These are phyloP conservation scores for Cairneyella variabilis DNA, from an alignment of 495 filamentous ascomycete genomes.

Conservation along the genomic window DNA sequence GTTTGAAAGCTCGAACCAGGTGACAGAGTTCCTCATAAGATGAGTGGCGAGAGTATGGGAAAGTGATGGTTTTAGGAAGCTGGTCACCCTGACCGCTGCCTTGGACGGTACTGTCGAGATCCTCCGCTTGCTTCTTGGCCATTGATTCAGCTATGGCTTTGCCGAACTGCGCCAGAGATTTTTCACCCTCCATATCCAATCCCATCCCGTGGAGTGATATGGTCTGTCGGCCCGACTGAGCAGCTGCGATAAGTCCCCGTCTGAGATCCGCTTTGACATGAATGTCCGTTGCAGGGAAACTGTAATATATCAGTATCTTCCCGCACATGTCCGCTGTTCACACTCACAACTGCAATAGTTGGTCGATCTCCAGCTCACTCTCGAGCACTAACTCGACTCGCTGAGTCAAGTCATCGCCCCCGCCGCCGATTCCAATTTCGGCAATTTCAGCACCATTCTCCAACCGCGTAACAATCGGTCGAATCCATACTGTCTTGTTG, in stretches of 20 bases:
- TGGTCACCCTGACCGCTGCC: background rate
- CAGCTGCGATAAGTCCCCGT: too few relatives aligned
- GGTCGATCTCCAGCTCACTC: too few relatives aligned
- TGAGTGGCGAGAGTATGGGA: slow-evolving; percentile 90
- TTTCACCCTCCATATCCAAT: too few relatives aligned
- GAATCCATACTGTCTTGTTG: slow-evolving; percentile 66
- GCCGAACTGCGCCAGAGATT: slow-evolving; percentile 41
- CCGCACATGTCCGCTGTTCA: too few relatives aligned
- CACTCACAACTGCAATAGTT: too few relatives aligned
- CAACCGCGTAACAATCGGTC: slow-evolving; percentile 64
- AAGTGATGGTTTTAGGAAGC: slow-evolving; percentile 47
- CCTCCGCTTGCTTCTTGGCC: slow-evolving; percentile 3
- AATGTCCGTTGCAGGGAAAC: too few relatives aligned
- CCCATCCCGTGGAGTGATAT: too few relatives aligned
- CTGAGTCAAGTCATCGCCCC: slow-evolving; percentile 68
- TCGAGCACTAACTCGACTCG: slow-evolving; percentile 60
- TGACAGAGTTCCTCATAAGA: slow-evolving; percentile 76
- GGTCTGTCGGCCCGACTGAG: too few relatives aligned
- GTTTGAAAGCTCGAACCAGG: slow-evolving; percentile 63
- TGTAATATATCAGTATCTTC: too few relatives aligned
- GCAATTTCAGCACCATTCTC: slow-evolving; percentile 54
- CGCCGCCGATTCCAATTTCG: slow-evolving; percentile 76
- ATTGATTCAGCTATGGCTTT: slow-evolving; percentile 27
- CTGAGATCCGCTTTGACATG: too few relatives aligned
- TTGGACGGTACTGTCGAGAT: background rate